Conservation (phyloP, 257 asterid species). For the Vinca minor region DNA sequence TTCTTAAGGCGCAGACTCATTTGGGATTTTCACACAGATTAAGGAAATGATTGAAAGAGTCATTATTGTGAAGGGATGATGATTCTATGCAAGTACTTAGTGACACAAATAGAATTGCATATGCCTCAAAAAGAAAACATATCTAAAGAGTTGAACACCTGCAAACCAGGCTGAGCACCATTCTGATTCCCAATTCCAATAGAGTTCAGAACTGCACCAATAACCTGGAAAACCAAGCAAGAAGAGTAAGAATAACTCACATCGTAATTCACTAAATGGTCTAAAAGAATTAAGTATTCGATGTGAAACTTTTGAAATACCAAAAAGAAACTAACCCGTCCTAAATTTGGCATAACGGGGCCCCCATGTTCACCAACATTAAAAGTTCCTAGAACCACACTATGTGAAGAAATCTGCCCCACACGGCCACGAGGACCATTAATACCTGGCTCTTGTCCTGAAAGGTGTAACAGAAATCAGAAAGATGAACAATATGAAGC, state of each 20-base stretch:
- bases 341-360: slow-evolving; percentile 55
- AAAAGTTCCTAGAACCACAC: slow-evolving; percentile 73
- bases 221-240: slow-evolving; percentile 39
- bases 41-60: no score
- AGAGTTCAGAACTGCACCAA: slow-evolving; percentile 80
- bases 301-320: neutral
- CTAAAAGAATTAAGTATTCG: neutral
- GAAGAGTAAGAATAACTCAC: neutral
- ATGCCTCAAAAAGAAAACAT: neutral
- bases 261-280: slow-evolving; percentile 4
- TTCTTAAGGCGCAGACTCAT: neutral
- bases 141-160: slow-evolving; percentile 29
- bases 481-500: neutral
- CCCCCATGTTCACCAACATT: slow-evolving; percentile 86
- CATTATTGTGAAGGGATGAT: no score
- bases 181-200: slow-evolving; percentile 60
- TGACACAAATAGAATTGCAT: neutral
- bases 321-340: slow-evolving; percentile 56
- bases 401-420: slow-evolving; percentile 77
- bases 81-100: neutral
- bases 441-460: slow-evolving; percentile 60
- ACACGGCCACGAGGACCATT: slow-evolving; percentile 52
- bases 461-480: slow-evolving; percentile 12
- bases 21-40: no score
- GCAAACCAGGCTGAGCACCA: slow-evolving; percentile 52